These are phyloP conservation scores for Linaria vulgaris DNA, from an alignment of 257 asterid genomes.

Conservation along the genomic window DNA sequence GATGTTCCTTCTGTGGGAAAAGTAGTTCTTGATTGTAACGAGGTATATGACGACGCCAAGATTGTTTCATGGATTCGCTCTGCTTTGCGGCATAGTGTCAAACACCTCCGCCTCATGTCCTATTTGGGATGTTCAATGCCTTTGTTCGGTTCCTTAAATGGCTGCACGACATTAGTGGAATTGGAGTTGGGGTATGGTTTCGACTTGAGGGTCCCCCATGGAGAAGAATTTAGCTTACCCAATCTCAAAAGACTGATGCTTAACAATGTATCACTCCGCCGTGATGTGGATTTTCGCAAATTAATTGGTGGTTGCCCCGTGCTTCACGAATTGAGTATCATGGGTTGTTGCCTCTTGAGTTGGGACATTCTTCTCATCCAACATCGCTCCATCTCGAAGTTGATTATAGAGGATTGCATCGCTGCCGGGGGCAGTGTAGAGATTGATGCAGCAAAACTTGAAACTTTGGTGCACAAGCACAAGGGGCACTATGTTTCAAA, in stretches of 20 bases:
- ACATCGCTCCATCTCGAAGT: not conserved
- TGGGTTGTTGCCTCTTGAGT: not conserved
- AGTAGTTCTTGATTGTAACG: not conserved
- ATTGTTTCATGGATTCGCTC: too few species aligned
- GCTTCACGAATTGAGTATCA: not conserved
- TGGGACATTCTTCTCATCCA: not conserved
- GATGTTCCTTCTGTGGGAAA: not conserved
- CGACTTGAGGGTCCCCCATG: not conserved
- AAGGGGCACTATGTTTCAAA: not conserved
- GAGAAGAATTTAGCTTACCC: not conserved
- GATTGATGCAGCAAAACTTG: conserved; percentile 3
- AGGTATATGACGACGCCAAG: not conserved
- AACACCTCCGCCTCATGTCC: not conserved
- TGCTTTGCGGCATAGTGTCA: not conserved
- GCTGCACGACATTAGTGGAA: too few species aligned
- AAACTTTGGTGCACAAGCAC: not conserved
- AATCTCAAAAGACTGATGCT: not conserved
- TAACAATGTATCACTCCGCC: not conserved
- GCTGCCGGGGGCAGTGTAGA: not conserved
- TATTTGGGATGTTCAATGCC: not conserved
- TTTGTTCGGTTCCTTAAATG: not conserved
- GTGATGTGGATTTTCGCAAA: not conserved
- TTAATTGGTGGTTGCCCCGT: conserved; percentile 2
- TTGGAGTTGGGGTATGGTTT: too few species aligned
- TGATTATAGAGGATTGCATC: not conserved